A percentile compares a stretch with the other conserved stretches of the same genome.
Evolutionary conservation across 2,329 filamentous ascomycete species (phyloP).

Genomic region (Aspergillus awamori): DNA sequence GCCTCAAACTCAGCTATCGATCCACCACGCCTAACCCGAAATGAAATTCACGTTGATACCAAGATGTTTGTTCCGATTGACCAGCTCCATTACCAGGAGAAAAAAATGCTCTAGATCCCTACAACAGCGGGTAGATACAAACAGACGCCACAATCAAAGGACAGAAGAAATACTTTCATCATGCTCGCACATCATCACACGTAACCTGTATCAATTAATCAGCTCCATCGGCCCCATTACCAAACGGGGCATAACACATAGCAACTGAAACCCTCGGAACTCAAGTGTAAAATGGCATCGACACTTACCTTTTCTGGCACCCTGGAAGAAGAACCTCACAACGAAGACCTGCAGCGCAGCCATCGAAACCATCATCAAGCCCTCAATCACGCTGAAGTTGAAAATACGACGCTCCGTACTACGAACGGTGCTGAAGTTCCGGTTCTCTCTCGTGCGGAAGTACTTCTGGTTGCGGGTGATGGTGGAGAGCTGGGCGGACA

Average conservation of each 20-base stretch:
- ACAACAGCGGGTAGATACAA: slow-evolving; percentile 26
- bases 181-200: slow-evolving; percentile 38
- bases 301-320: slow-evolving; percentile 64
- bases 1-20: not conserved
- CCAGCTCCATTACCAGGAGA: slow-evolving; percentile 15
- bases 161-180: slow-evolving; percentile 30
- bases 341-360: slow-evolving; percentile 95
- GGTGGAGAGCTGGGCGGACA: slow-evolving; percentile 88
- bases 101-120: slow-evolving; percentile 17
- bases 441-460: slow-evolving; percentile 97
- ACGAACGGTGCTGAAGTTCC: slow-evolving; percentile 96
- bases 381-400: slow-evolving; percentile 95
- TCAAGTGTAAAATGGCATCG: not conserved
- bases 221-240: not conserved
- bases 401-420: slow-evolving; percentile 96
- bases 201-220: slow-evolving; percentile 31
- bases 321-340: slow-evolving; percentile 98
- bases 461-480: slow-evolving; percentile 98
- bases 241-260: not conserved
- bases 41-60: not conserved
- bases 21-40: not conserved
- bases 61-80: slow-evolving; percentile 13
- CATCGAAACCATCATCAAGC: slow-evolving; percentile 90
- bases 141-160: slow-evolving; percentile 28
- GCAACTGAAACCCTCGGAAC: no score